Evolutionary conservation across 2,329 filamentous ascomycete genomes (phyloP).

Genomic region (Colletotrichum neosansevieriae): DNA sequence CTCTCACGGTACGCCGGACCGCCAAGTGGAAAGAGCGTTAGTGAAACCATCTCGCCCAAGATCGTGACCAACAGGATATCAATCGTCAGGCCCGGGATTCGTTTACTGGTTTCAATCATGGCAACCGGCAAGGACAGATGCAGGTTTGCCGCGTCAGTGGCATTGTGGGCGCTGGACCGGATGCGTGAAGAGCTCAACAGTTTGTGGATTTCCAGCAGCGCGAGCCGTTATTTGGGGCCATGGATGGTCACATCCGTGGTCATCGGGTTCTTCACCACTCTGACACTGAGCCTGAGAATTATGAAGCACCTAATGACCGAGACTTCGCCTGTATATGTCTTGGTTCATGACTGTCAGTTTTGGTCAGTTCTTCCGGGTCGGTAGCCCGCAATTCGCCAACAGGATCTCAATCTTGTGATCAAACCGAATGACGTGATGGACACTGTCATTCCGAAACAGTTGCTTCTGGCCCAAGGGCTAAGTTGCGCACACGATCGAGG

Average conservation of each 20-base stretch:
- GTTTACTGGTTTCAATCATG: not conserved
- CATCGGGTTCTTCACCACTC: not conserved
- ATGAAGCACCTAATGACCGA: not conserved
- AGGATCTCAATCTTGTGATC: not conserved
- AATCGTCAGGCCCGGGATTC: not conserved
- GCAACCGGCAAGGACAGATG: not conserved
- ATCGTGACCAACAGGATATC: not conserved
- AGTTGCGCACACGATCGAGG: no score
- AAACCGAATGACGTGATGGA: no score
- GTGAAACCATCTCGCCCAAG: not conserved
- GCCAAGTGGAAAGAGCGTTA: not conserved
- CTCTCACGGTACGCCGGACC: conserved; percentile 19
- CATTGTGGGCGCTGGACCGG: not conserved
- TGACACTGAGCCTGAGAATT: not conserved
- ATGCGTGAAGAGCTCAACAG: not conserved
- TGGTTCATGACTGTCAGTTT: conserved; percentile 25
- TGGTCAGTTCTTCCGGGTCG: conserved; percentile 22
- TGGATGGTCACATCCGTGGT: not conserved
- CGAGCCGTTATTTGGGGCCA: not conserved
- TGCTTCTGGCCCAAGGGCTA: no score
- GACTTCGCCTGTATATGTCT: conserved; percentile 15
- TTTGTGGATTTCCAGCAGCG: conserved; percentile 12
- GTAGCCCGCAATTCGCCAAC: not conserved
- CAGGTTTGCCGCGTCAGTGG: not conserved
- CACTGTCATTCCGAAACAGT: no score